Evolutionary conservation across 2,329 filamentous ascomycete species (phyloP).

Genomic region (Geosmithia putterillii): DNA sequence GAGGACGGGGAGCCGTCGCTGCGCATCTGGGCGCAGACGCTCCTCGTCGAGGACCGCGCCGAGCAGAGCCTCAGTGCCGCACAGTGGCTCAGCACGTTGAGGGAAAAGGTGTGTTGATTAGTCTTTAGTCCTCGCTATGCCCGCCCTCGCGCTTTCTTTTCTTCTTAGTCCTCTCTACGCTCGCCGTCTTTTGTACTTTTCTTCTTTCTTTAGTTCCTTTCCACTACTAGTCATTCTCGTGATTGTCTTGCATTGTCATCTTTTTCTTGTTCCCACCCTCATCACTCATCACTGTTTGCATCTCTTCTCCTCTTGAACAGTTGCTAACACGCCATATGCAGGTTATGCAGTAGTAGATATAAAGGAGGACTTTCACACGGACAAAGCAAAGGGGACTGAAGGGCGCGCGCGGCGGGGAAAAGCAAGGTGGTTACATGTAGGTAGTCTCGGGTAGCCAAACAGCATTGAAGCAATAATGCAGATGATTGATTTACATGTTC

Average conservation of each 20-base stretch:
- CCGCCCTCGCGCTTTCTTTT: neutral
- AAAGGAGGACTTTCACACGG: neutral
- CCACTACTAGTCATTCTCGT: no score
- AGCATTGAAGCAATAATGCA: no score
- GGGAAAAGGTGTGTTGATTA: slow-evolving; percentile 92
- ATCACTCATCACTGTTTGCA: neutral
- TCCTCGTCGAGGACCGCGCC: slow-evolving; percentile 87
- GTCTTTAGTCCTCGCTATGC: neutral
- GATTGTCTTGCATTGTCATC: neutral
- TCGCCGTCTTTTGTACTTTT: neutral
- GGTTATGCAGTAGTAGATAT: neutral
- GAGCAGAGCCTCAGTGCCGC: slow-evolving; percentile 87
- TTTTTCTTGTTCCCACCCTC: neutral
- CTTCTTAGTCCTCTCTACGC: neutral
- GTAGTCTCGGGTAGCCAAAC: no score
- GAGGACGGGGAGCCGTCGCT: slow-evolving; percentile 94
- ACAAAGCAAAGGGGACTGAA: neutral
- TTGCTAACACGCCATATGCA: neutral
- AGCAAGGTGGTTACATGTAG: neutral
- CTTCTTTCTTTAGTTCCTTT: neutral
- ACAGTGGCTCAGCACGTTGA: slow-evolving; percentile 83
- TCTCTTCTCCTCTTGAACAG: no score
- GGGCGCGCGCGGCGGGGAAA: no score
- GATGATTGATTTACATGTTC: no score
- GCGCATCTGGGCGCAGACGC: slow-evolving; percentile 92